phyloP scores from a whole-genome alignment of 768 basidiomycete genomes.

The Auricularia auricula-judae region DNA sequence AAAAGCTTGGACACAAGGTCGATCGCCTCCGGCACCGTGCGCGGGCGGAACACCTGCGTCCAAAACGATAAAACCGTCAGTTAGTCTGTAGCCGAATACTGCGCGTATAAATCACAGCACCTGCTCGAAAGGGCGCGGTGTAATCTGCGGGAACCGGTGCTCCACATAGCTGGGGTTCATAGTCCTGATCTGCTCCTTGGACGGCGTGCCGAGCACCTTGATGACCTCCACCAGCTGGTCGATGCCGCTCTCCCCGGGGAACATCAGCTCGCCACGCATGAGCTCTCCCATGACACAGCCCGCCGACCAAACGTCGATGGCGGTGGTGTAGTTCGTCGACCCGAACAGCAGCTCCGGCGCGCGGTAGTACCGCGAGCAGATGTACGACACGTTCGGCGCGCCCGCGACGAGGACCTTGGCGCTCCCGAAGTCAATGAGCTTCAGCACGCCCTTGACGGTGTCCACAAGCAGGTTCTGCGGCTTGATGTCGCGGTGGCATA shows the following conservation, averaged over 20 bases:
- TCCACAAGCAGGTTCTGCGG: slow-evolving; percentile 97
- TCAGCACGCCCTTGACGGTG: slow-evolving; percentile 91
- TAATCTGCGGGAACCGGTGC: slow-evolving; percentile 99
- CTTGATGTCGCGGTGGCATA: slow-evolving; percentile 99
- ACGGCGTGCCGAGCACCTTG: slow-evolving; percentile 97
- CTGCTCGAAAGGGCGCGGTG: slow-evolving; percentile 98
- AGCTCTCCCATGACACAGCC: slow-evolving; percentile 99
- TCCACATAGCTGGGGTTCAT: slow-evolving; percentile 99
- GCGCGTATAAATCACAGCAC: slow-evolving; percentile 24
- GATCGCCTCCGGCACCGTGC: slow-evolving; percentile 92
- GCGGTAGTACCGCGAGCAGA: slow-evolving; percentile 98
- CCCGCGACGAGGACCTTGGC: slow-evolving; percentile 97
- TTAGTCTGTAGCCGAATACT: slow-evolving; percentile 1
- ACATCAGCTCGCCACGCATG: slow-evolving; percentile 97
- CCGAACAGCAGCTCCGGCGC: slow-evolving; percentile 99
- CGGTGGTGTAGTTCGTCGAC: slow-evolving; percentile 98
- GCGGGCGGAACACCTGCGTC: slow-evolving; percentile 87
- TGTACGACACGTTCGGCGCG: slow-evolving; percentile 98
- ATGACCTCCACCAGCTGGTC: slow-evolving; percentile 99
- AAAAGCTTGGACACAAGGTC: slow-evolving; percentile 88
- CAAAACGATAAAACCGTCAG: not conserved
- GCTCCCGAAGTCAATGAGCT: slow-evolving; percentile 97
- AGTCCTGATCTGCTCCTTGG: slow-evolving; percentile 99
- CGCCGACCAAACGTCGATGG: slow-evolving; percentile 99
- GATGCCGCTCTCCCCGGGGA: slow-evolving; percentile 98